Percentiles rank a stretch among this genome's conserved stretches.
phyloP scores from a whole-genome alignment of 1,284 basidiomycete genomes.

The Ceratobasidium sp. region DNA sequence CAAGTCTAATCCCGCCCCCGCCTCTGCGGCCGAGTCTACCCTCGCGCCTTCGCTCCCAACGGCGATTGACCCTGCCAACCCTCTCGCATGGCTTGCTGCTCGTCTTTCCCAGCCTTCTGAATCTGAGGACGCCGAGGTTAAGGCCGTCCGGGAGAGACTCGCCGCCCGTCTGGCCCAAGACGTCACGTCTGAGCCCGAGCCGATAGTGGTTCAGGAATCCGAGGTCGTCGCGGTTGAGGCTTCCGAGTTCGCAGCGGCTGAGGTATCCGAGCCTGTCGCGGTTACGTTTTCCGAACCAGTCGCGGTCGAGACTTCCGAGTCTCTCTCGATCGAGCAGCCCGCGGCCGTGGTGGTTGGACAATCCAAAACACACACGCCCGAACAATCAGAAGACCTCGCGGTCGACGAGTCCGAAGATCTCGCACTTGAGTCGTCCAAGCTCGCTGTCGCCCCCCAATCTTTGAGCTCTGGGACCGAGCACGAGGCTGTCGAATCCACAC shows the following conservation, averaged over 20 bases:
- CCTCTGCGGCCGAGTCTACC: not conserved
- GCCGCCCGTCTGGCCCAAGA: slow-evolving; percentile 13
- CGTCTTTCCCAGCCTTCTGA: slow-evolving; percentile 12
- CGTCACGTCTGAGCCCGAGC: no score
- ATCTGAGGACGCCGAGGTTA: slow-evolving; percentile 26
- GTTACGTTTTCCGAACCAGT: no score
- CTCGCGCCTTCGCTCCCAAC: not conserved
- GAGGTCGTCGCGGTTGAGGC: slow-evolving; percentile 6
- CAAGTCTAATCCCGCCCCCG: slow-evolving; percentile 47
- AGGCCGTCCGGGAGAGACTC: slow-evolving; percentile 24
- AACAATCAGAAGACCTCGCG: no score
- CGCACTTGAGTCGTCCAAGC: no score
- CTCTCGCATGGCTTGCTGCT: slow-evolving; percentile 16
- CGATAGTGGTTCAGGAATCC: slow-evolving; percentile 10
- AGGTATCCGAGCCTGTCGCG: not conserved
- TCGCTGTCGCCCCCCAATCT: no score
- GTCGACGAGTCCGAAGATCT: no score
- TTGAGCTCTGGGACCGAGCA: no score
- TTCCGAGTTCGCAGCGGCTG: not conserved
- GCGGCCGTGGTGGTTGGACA: no score
- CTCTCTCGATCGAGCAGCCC: no score
- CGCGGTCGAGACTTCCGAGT: no score
- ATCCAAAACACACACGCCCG: no score
- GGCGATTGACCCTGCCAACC: not conserved
- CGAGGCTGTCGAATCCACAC: no score